Evolutionary conservation across 768 basidiomycete species (phyloP).

Genomic region (Hydnomerulius pinastri): DNA sequence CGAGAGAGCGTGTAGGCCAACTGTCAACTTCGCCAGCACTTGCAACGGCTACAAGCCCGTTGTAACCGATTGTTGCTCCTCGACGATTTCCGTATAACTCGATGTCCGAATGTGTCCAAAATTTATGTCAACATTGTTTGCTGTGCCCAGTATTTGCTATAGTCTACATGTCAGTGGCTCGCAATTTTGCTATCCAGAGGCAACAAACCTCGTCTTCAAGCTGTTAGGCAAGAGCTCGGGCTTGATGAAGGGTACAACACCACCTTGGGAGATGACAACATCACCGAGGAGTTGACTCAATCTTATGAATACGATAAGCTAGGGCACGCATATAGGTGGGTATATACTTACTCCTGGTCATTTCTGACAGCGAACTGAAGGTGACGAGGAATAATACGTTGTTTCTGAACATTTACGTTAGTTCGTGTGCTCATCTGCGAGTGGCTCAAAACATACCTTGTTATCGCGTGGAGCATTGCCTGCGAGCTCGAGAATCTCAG

Average conservation of each 20-base stretch:
- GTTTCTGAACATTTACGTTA: constrained; percentile 56
- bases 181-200: too few relatives aligned
- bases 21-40: too few relatives aligned
- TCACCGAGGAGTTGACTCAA: constrained; percentile 80
- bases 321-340: background rate
- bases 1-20: too few relatives aligned
- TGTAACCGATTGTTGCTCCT: too few relatives aligned
- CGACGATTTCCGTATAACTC: too few relatives aligned
- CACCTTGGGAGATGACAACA: constrained; percentile 90
- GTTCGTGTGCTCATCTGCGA: background rate
- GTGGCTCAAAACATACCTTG: constrained; percentile 22
- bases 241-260: constrained; percentile 73
- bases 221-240: constrained; percentile 40
- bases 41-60: too few relatives aligned
- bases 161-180: too few relatives aligned
- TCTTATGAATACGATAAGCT: constrained; percentile 31
- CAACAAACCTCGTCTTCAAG: constrained; percentile 32
- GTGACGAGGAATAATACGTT: constrained; percentile 93
- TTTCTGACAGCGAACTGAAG: constrained; percentile 91
- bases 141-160: too few relatives aligned
- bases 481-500: constrained; percentile 91
- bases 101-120: too few relatives aligned
- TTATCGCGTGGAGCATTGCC: constrained; percentile 66
- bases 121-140: too few relatives aligned
- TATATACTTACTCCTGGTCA: constrained; percentile 71